Percentiles rank a stretch among this genome's conserved stretches.
phyloP scores from a whole-genome alignment of 176 grass and related monocot genomes.

The Cenchrus purpureus region DNA sequence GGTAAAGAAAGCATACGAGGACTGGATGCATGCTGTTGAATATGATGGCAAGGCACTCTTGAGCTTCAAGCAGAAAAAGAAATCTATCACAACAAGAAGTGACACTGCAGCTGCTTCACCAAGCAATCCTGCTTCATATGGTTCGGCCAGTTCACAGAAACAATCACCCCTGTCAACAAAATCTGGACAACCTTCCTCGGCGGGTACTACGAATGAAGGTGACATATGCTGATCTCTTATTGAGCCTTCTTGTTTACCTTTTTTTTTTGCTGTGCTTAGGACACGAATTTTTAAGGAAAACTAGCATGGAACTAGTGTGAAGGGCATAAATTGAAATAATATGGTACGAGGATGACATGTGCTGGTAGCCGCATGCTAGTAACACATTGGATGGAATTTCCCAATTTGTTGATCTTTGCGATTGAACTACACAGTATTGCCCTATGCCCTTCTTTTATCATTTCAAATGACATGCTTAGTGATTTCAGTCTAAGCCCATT shows the following conservation, averaged over 20 bases:
- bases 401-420: not conserved
- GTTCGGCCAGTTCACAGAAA: constrained; percentile 39
- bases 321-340: not conserved
- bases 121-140: constrained; percentile 49
- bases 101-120: constrained; percentile 49
- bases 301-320: not conserved
- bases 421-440: not conserved
- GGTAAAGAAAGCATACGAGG: constrained; percentile 89
- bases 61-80: constrained; percentile 87
- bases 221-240: not conserved
- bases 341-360: not conserved
- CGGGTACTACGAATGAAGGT: constrained; percentile 46
- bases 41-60: constrained; percentile 90
- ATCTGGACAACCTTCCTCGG: constrained; percentile 37
- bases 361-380: not conserved
- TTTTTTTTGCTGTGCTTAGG: constrained; percentile 1
- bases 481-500: constrained; percentile 4
- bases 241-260: not conserved
- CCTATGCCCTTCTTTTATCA: not conserved
- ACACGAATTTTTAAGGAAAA: not conserved
- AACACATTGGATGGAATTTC: not conserved
- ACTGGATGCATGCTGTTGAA: constrained; percentile 89
- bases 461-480: not conserved
- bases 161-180: constrained; percentile 42
- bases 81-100: constrained; percentile 68